phyloP scores from a whole-genome alignment of 2,329 filamentous ascomycete species.

The Blastomyces parvus region DNA sequence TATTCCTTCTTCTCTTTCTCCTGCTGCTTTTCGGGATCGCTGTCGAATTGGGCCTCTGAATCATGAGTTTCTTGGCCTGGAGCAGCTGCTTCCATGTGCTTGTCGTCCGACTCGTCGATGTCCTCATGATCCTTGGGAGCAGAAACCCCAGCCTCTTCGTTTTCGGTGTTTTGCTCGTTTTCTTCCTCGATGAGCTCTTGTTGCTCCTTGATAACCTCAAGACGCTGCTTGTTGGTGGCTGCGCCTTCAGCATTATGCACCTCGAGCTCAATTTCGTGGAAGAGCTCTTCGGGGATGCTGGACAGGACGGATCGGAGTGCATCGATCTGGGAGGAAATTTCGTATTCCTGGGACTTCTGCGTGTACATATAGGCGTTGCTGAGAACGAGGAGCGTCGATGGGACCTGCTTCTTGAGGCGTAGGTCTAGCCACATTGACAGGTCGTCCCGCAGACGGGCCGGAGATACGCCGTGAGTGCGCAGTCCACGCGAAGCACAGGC shows the following conservation, averaged over 20 bases:
- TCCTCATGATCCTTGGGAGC: conserved; percentile 78
- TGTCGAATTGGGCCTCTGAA: conserved; percentile 33
- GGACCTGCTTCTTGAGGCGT: conserved; percentile 86
- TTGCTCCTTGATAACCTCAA: conserved; percentile 97
- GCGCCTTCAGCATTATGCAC: conserved; percentile 94
- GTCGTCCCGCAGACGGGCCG: conserved; percentile 77
- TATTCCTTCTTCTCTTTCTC: conserved; percentile 20
- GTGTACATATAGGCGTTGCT: conserved; percentile 99
- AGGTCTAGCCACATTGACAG: conserved; percentile 91
- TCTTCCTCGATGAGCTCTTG: conserved; percentile 97
- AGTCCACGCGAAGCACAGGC: conserved; percentile 88
- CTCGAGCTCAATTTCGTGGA: conserved; percentile 98
- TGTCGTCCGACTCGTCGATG: conserved; percentile 79
- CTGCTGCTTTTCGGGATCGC: conserved; percentile 23
- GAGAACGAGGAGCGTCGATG: conserved; percentile 86
- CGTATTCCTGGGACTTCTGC: conserved; percentile 59
- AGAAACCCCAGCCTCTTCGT: conserved; percentile 62
- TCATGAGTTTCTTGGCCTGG: conserved; percentile 46
- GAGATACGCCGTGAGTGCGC: conserved; percentile 83
- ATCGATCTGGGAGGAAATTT: conserved; percentile 83
- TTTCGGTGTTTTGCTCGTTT: conserved; percentile 79
- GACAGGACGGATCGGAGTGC: conserved; percentile 85
- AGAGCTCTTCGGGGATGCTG: conserved; percentile 92
- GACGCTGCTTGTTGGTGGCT: conserved; percentile 96
- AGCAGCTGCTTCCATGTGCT: conserved; percentile 40